phyloP scores from a whole-genome alignment of 495 filamentous ascomycete species.

The Apiosordaria backusii region DNA sequence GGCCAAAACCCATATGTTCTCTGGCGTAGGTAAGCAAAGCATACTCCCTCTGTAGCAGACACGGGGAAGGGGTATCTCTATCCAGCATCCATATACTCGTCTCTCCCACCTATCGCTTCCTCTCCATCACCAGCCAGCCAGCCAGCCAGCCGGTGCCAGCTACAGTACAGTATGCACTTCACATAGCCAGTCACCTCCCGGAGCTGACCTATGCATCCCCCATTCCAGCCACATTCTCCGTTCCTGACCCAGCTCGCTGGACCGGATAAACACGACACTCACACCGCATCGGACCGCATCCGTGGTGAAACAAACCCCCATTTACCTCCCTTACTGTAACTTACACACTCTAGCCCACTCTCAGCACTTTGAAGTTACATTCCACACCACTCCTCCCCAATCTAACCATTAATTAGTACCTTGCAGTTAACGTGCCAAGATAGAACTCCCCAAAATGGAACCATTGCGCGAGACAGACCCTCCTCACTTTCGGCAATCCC shows the following conservation, averaged over 20 bases:
- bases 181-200: not conserved
- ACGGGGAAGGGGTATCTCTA: not conserved
- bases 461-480: too few relatives aligned
- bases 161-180: too few relatives aligned
- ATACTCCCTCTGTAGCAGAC: too few relatives aligned
- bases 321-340: not conserved
- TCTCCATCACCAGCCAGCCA: too few relatives aligned
- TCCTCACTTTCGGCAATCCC: too few relatives aligned
- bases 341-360: not conserved
- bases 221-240: not conserved
- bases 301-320: not conserved
- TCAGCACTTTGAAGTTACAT: not conserved
- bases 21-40: too few relatives aligned
- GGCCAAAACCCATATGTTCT: too few relatives aligned
- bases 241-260: not conserved
- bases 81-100: too few relatives aligned
- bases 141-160: not conserved
- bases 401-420: too few relatives aligned
- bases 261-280: not conserved
- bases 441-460: too few relatives aligned
- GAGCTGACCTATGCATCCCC: not conserved
- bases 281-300: not conserved
- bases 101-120: not conserved
- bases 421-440: too few relatives aligned
- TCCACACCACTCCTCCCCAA: too few relatives aligned